Base-by-base conservation (phyloP, 2,329 filamentous ascomycete genomes). In the Cladosporium sp. region DNA sequence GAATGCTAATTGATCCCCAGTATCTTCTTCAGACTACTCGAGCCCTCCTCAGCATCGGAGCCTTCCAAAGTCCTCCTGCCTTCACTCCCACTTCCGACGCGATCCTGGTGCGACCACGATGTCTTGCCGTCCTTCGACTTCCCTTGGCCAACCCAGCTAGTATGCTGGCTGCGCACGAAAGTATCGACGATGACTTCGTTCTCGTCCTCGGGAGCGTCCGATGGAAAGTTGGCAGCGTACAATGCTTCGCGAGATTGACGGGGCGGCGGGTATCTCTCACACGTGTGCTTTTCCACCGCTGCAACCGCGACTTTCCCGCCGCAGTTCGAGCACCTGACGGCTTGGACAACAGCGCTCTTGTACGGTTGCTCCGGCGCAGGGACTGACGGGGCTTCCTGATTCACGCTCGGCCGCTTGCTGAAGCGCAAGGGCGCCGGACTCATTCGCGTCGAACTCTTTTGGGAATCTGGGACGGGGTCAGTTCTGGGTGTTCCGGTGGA, bases 251-350 rank as follows among this genome's bases (percentile, higher is more conserved):
- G 46, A 8, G 46, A 49, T 5, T 18, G 38, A 7, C 22, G 22
- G 5, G 22, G 22, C 22, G 11, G 38, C 38, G 38, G 16, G n/a
- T 4, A 38, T 13, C 3, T 32, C 19, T 19, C 46, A 16, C 46
- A 49, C 16, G 18, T 16, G 18, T 49, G 46, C 14, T 19, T 40
- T 2, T 14, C 16, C 0, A 49, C 38, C 2, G 40, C 19, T 4
- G 28, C 14, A 8, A 19, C 28, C 4, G 33, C 37, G 38, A 43
- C 33, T 37, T 38, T 22, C 38, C 34, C 19, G 3, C 46, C 37
- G 5, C 46, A 49, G 13, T 42, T 38, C 16, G 38, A 35, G 46
- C 46, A 49, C 11, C 32, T 49, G 16, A 49, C 35, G 28, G 28
- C 14, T 0, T 28, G 46, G 3, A 34, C 13, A 14, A 28, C 22